Percentiles rank a stretch among this genome's conserved stretches.
These are phyloP conservation scores for Tylopilus sp. DNA, from an alignment of 768 basidiomycete species.

Conservation along the genomic window DNA sequence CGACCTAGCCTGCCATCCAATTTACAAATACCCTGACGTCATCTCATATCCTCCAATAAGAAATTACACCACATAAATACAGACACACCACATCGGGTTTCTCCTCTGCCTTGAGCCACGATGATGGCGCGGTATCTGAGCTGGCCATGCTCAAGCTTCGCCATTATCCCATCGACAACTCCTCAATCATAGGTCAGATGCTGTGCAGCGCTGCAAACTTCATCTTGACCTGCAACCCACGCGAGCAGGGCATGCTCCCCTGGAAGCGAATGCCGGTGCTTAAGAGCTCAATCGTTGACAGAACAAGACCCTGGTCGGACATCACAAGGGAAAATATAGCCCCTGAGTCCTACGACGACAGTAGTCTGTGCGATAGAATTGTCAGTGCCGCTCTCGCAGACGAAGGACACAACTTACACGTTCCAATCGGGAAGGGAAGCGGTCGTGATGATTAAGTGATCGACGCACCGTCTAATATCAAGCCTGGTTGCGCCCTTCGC, in stretches of 20 bases:
- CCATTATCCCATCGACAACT: conserved; percentile 33
- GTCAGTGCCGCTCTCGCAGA: not conserved
- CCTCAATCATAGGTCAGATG: conserved; percentile 29
- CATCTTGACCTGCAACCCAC: conserved; percentile 29
- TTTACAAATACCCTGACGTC: not conserved
- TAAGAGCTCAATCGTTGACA: conserved; percentile 21
- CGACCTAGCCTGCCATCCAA: not conserved
- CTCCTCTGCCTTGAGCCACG: conserved; percentile 6
- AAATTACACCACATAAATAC: not conserved
- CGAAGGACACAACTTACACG: conserved; percentile 18
- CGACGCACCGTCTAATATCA: conserved; percentile 24
- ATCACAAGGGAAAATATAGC: conserved; percentile 27
- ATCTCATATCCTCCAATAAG: not conserved
- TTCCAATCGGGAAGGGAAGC: conserved; percentile 29
- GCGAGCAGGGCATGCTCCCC: conserved; percentile 23
- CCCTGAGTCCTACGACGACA: conserved; percentile 26
- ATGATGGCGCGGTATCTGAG: conserved; percentile 34
- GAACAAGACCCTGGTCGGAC: conserved; percentile 16
- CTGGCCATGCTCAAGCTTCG: conserved; percentile 21
- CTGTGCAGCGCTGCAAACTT: conserved; percentile 31
- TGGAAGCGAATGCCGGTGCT: conserved; percentile 23
- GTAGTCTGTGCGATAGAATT: conserved; percentile 11
- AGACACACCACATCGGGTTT: too few species aligned
- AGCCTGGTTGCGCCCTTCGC: conserved; percentile 27
- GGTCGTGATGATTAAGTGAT: conserved; percentile 33